These are phyloP conservation scores for Nicotiana obtusifolia DNA, from an alignment of 257 asterid species.

Conservation along the genomic window DNA sequence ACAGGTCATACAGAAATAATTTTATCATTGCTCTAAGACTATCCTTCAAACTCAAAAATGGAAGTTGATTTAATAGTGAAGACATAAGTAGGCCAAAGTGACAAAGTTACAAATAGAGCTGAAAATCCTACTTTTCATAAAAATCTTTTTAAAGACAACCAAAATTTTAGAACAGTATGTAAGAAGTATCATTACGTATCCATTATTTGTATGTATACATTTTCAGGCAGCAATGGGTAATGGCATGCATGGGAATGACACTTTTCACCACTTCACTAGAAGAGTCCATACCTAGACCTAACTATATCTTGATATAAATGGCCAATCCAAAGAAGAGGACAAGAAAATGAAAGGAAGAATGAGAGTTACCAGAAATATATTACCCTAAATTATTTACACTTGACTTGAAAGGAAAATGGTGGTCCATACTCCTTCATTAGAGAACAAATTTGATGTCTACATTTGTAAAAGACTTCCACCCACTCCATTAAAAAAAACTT, in stretches of 20 bases:
- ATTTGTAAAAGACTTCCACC: not conserved
- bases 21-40: no score
- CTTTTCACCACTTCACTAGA: not conserved
- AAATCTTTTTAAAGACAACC: no score
- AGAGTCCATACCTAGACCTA: not conserved
- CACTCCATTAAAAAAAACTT: not conserved
- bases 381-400: not conserved
- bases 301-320: not conserved
- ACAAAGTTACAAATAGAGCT: not conserved
- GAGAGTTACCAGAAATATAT: not conserved
- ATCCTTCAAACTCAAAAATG: no score
- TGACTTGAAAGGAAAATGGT: not conserved
- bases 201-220: not conserved
- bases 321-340: not conserved
- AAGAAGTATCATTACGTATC: not conserved
- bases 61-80: no score
- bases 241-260: not conserved
- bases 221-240: not conserved
- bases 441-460: constrained; percentile 5
- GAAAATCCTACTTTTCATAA: not conserved
- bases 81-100: not conserved
- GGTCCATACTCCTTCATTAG: not conserved
- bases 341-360: not conserved
- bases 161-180: not conserved
- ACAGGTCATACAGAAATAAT: no score